A percentile compares a stretch with the other conserved stretches of the same genome.
Conservation (phyloP, 768 basidiomycete species). For the Tricholomella constricta region DNA sequence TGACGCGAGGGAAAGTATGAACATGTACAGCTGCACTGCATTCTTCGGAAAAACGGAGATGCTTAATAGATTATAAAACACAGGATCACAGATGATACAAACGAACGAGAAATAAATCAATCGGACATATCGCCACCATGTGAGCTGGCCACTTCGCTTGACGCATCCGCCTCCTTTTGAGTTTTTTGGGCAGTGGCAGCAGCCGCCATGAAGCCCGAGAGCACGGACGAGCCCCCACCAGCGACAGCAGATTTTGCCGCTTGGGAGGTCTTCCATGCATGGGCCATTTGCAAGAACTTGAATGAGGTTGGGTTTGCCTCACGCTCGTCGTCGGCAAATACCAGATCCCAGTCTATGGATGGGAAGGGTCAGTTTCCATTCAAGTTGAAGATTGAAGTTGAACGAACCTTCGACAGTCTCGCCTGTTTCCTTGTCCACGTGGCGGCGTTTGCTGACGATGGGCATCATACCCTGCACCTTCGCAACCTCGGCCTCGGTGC, state of each 20-base stretch:
- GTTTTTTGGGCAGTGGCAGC: constrained; percentile 5
- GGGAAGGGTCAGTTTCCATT: constrained; percentile 1
- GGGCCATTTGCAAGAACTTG: constrained; percentile 96
- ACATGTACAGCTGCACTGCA: not conserved
- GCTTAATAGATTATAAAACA: no score
- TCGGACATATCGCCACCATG: constrained; percentile 16
- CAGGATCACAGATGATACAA: no score
- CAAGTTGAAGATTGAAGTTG: not conserved
- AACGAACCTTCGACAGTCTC: constrained; percentile 81
- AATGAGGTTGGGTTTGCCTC: constrained; percentile 92
- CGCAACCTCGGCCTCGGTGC: constrained; percentile 67
- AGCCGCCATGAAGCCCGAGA: constrained; percentile 54
- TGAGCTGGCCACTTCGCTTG: constrained; percentile 18
- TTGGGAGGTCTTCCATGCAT: constrained; percentile 77
- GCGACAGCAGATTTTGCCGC: constrained; percentile 39
- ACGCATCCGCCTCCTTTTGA: constrained; percentile 8
- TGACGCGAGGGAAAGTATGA: not conserved
- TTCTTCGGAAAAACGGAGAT: no score
- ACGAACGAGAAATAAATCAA: constrained; percentile 3
- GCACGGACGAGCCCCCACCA: constrained; percentile 31
- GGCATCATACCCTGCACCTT: constrained; percentile 95
- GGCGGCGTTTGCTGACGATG: constrained; percentile 80
- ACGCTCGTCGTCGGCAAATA: constrained; percentile 95
- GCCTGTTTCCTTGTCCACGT: constrained; percentile 82
- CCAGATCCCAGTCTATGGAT: constrained; percentile 83